A percentile compares a stretch with the other conserved stretches of the same genome.
phyloP scores from a whole-genome alignment of 2,329 filamentous ascomycete species.

The Cytospora chrysosperma region DNA sequence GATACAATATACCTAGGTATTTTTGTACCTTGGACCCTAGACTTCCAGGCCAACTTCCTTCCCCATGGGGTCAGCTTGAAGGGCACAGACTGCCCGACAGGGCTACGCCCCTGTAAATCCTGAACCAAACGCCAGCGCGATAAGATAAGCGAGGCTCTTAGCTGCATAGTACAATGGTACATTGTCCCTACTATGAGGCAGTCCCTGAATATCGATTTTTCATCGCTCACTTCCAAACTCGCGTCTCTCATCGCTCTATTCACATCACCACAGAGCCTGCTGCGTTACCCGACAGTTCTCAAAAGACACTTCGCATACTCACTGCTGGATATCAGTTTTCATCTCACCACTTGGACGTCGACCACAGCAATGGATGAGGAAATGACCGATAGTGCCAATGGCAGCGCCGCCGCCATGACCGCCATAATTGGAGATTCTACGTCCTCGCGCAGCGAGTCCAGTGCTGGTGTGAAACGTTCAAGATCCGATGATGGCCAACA shows the following conservation, averaged over 20 bases:
- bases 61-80: neutral
- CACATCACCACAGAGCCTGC: neutral
- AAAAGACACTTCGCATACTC: neutral
- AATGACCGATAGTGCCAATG: neutral
- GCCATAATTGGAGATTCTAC: neutral
- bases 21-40: too few relatives aligned
- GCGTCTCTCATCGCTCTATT: neutral
- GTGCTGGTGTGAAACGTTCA: constrained; percentile 16
- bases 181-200: neutral
- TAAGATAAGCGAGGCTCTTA: neutral
- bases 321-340: neutral
- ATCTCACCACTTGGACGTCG: neutral
- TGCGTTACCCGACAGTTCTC: neutral
- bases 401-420: neutral
- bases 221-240: neutral
- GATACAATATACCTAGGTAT: too few relatives aligned
- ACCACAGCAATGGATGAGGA: neutral
- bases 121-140: neutral
- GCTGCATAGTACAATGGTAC: neutral
- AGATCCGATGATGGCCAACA: constrained; percentile 17
- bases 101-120: neutral
- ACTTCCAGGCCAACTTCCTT: neutral
- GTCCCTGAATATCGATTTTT: neutral
- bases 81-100: neutral
- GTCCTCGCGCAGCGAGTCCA: constrained; percentile 21